Evolutionary conservation across 2,329 filamentous ascomycete species (phyloP).

Genomic region (Phialophora macrospora): DNA sequence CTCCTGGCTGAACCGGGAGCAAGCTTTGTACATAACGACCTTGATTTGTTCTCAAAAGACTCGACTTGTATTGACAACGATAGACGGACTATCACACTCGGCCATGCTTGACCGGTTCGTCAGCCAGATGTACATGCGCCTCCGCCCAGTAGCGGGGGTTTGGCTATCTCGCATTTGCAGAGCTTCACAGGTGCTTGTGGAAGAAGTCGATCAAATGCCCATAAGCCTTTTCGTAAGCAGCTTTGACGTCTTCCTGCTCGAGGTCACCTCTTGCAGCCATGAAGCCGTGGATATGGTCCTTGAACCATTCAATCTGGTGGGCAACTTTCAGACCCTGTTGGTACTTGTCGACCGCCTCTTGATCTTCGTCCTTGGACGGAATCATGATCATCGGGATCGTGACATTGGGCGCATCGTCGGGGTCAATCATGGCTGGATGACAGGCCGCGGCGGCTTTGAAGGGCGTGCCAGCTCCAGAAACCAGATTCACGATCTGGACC

Average conservation of each 20-base stretch:
- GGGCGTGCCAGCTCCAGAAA: conserved; percentile 58
- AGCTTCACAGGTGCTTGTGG: conserved; percentile 46
- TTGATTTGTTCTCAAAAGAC: neutral
- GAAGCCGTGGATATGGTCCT: conserved; percentile 53
- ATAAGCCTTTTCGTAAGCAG: conserved; percentile 53
- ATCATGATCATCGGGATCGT: conserved; percentile 63
- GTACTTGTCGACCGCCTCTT: conserved; percentile 53
- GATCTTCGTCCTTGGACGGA: conserved; percentile 62
- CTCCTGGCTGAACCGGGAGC: neutral
- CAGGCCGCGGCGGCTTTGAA: conserved; percentile 64
- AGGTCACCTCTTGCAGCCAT: conserved; percentile 53
- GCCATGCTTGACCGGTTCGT: neutral
- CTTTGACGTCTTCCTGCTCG: conserved; percentile 47
- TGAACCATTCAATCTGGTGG: conserved; percentile 52
- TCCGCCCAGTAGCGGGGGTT: too few species aligned
- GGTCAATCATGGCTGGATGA: conserved; percentile 66
- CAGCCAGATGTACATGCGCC: neutral
- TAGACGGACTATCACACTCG: neutral
- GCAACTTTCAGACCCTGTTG: conserved; percentile 46
- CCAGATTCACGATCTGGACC: conserved; percentile 52
- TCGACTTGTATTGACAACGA: neutral
- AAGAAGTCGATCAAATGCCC: conserved; percentile 49
- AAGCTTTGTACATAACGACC: neutral
- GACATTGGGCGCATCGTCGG: conserved; percentile 60
- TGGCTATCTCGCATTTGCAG: neutral